phyloP scores from a whole-genome alignment of 148 eudicot genomes.

The Suaeda aralocaspica region DNA sequence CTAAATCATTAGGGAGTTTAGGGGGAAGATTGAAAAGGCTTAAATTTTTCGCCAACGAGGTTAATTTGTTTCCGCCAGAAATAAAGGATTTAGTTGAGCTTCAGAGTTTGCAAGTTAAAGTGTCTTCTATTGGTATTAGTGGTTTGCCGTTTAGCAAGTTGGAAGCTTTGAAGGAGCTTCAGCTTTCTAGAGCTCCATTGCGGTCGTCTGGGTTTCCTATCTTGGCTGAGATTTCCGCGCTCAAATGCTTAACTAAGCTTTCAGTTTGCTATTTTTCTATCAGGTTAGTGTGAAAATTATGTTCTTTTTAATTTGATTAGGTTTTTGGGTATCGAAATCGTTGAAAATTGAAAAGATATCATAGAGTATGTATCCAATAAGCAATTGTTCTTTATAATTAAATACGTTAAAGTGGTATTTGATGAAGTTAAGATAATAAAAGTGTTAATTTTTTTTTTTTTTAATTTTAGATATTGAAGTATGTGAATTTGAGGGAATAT shows the following conservation, averaged over 20 bases:
- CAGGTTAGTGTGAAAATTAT: slow-evolving; percentile 35
- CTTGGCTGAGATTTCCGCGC: slow-evolving; percentile 61
- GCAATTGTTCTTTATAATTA: too few relatives aligned
- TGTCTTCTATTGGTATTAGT: slow-evolving; percentile 44
- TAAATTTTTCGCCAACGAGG: slow-evolving; percentile 73
- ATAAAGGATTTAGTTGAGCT: slow-evolving; percentile 53
- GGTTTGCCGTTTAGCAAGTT: slow-evolving; percentile 56
- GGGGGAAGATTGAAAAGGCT: slow-evolving; percentile 50
- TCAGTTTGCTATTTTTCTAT: slow-evolving; percentile 86
- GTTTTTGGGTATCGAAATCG: not conserved
- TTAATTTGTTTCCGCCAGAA: slow-evolving; percentile 70
- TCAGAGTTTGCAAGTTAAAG: slow-evolving; percentile 68
- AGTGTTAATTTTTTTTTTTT: too few relatives aligned
- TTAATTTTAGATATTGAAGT: too few relatives aligned
- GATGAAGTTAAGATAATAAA: too few relatives aligned
- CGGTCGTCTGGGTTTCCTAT: slow-evolving; percentile 51
- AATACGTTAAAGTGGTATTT: too few relatives aligned
- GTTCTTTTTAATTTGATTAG: too few relatives aligned
- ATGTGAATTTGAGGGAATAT: too few relatives aligned
- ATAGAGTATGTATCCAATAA: too few relatives aligned
- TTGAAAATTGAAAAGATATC: too few relatives aligned
- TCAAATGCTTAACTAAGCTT: slow-evolving; percentile 58
- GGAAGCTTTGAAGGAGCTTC: slow-evolving; percentile 66
- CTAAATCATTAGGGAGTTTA: slow-evolving; percentile 48
- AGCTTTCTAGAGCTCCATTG: slow-evolving; percentile 56